Percentiles rank a stretch among this genome's conserved stretches.
Conservation (phyloP, 1,139 yeast genomes). For the Suzukiozyma palmioleophila region DNA sequence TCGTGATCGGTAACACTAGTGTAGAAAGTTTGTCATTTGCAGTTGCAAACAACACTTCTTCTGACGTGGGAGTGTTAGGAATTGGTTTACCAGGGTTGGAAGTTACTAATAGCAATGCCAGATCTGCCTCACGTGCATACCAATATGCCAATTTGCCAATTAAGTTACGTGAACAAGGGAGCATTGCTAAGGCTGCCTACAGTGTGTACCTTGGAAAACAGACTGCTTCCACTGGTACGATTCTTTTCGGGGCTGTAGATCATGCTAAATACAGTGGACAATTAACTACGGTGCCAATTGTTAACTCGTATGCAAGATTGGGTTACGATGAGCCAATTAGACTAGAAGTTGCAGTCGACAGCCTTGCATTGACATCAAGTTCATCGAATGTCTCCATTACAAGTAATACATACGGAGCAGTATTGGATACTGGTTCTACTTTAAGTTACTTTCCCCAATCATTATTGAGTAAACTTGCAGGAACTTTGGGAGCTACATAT, state of each 20-base stretch:
- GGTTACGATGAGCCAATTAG: slow-evolving; percentile 21
- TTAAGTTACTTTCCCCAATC: slow-evolving; percentile 30
- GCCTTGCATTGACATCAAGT: slow-evolving; percentile 13
- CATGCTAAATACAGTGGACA: slow-evolving; percentile 41
- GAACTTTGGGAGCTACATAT: slow-evolving; percentile 23
- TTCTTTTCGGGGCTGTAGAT: slow-evolving; percentile 51
- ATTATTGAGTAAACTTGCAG: slow-evolving; percentile 24
- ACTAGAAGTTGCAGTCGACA: slow-evolving; percentile 22
- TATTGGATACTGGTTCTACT: slow-evolving; percentile 43
- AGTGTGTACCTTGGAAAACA: slow-evolving; percentile 46
- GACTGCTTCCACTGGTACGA: slow-evolving; percentile 26
- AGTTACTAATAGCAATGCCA: slow-evolving; percentile 19
- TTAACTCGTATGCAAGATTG: slow-evolving; percentile 15
- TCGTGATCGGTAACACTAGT: slow-evolving; percentile 33
- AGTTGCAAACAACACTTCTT: slow-evolving; percentile 40
- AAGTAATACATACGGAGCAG: slow-evolving; percentile 22
- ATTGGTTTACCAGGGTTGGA: slow-evolving; percentile 54
- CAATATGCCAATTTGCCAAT: slow-evolving; percentile 31
- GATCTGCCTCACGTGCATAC: slow-evolving; percentile 8
- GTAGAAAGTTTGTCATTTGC: slow-evolving; percentile 50
- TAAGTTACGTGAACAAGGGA: slow-evolving; percentile 34
- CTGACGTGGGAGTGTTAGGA: slow-evolving; percentile 48
- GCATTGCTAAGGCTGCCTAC: slow-evolving; percentile 48
- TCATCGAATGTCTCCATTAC: slow-evolving; percentile 12
- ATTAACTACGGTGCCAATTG: slow-evolving; percentile 27